These are phyloP conservation scores for Porcisia hertigi DNA, from an alignment of 208 protist species.

Conservation along the genomic window DNA sequence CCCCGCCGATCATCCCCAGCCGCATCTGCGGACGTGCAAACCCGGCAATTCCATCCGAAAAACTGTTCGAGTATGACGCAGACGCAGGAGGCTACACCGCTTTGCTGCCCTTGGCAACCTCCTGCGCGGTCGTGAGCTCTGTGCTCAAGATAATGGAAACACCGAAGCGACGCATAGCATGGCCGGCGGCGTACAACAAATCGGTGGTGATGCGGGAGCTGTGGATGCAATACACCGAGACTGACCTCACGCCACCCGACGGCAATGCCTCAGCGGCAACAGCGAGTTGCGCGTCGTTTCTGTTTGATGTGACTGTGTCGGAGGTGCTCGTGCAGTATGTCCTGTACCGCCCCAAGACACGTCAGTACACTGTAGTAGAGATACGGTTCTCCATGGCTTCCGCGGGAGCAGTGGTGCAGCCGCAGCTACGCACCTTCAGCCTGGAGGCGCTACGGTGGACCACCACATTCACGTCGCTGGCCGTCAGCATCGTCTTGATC, in stretches of 20 bases:
- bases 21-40: slow-evolving; percentile 16
- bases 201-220: slow-evolving; percentile 30
- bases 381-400: slow-evolving; percentile 16
- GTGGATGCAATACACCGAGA: slow-evolving; percentile 25
- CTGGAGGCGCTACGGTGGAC: slow-evolving; percentile 11
- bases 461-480: slow-evolving; percentile 14
- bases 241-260: background rate
- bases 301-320: slow-evolving; percentile 25
- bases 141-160: slow-evolving; percentile 32
- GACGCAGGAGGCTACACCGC: slow-evolving; percentile 30
- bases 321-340: slow-evolving; percentile 29
- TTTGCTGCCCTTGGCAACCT: slow-evolving; percentile 35
- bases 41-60: background rate
- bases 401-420: slow-evolving; percentile 21
- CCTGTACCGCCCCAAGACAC: slow-evolving; percentile 12
- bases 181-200: slow-evolving; percentile 18
- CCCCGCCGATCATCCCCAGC: slow-evolving; percentile 25
- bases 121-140: slow-evolving; percentile 24
- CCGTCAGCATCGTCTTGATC: slow-evolving; percentile 16
- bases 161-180: slow-evolving; percentile 26
- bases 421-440: slow-evolving; percentile 5
- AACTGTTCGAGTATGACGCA: slow-evolving; percentile 21
- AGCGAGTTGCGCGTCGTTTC: background rate
- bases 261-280: background rate
- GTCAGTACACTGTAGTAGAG: slow-evolving; percentile 23